Evolutionary conservation across 352 stramenopile genomes (phyloP), one percentile per base, ranked within the genome.

Genomic region (Globisporangium echinulatum): DNA sequence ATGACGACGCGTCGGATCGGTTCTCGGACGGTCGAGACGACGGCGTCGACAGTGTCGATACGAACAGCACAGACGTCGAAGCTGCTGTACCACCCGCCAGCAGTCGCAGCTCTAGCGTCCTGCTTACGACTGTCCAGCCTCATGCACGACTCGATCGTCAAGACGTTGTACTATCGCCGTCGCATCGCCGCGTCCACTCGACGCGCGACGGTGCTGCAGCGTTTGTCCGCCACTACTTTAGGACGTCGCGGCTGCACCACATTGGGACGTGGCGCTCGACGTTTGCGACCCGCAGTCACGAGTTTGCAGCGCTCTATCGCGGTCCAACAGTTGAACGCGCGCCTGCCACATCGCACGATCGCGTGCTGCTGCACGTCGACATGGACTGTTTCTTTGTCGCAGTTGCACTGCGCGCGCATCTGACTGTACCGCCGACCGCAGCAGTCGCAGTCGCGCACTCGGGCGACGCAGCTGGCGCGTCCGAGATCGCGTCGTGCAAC

Each of bases 331-430:
- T 92, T 39, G 56, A 37, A 11, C 73, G 72, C 52, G 77, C 68
- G 10, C 14, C 69, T 0, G 25, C 65, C 7, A 69, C 59, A 7
- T 86, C 75, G 0, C 70, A 38, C 19, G 58, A 88, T 15, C 83
- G 91, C 0, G 92, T 96, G 47, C 92, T 99, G 47, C 70, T 98
- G 53, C 95, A 98, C 56, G 85, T 98, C 0, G 96, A 99, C 69
- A 98, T 99, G 95, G 96, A 99, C 71, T 98, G 90, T 59, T 99
- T 98, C 75, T 99, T 99, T 68, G 95, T 95, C 3, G 76, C 87
- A 9, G 95, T 99, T 7, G 89, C 84, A 11, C 70, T 98, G 19
- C 66, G 82, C 37, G 90, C 89, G 9, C 87, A 79, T 88, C 92
- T 1, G 75, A 92, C 40, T 71, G 84, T 39, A 55, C 25, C 25